Evolutionary conservation across 164 flowering plant species (phyloP), one percentile per base, ranked within the genome.

Genomic region (Paratinospora sagittata): DNA sequence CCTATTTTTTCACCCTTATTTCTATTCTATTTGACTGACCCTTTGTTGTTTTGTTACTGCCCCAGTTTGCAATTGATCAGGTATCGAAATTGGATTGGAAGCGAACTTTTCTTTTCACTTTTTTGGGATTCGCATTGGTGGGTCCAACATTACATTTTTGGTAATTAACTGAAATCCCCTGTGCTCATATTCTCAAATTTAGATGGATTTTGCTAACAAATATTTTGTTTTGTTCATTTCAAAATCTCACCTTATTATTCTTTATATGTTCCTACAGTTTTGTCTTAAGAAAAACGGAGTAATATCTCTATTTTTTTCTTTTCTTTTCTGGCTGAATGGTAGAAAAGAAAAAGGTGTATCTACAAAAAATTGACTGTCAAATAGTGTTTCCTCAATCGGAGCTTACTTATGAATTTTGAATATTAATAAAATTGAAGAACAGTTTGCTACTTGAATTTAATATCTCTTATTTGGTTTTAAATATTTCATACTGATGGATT

Each of bases 131-230:
- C 76, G 86, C 75, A 10, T 77, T 94, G 78, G 98, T 94, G 63
- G 98, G 98, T 49, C 98, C 98, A 0, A 84, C 95, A 33, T 81
- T 94, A 85, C 98, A 94, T 82, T 86, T 87, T 82, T 94, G 98
- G 98, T 92, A 86, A 86, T 77, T 61, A 67, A 72, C 75, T 68
- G 11, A 17, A 30, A 55, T 72, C 70, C 66, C 66, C 27, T 71
- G 16, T 67, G 10, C 63, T 26, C 58, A 52, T 52, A 11, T 52
- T 52, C 58, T 19, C 3, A 52, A 16, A 52, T 52, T 52, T n/a
- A n/a, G n/a, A n/a, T n/a, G n/a, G n/a, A n/a, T n/a, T n/a, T n/a
- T n/a, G n/a, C n/a, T n/a, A n/a, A n/a, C n/a, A n/a, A n/a, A n/a
- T n/a, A n/a, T n/a, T n/a, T n/a, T 52, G 19, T 19, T 16, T 1